phyloP scores from a whole-genome alignment of 768 basidiomycete genomes.

The Dioszegia aurantiaca region DNA sequence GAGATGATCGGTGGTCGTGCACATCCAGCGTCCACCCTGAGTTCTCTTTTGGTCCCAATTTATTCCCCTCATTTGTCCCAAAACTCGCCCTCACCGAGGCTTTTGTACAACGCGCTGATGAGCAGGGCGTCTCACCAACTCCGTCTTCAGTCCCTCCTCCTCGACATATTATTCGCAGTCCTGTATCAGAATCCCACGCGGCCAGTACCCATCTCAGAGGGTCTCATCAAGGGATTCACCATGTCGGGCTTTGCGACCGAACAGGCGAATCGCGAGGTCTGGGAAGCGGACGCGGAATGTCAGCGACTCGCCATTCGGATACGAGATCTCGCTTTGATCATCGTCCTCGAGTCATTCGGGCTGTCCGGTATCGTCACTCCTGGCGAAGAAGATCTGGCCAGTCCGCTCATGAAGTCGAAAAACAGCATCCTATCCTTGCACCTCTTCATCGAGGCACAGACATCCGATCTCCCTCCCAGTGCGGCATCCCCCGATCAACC shows the following conservation, averaged over 20 bases:
- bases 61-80: no score
- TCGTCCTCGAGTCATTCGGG: slow-evolving; percentile 36
- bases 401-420: slow-evolving; percentile 48
- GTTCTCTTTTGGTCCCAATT: no score
- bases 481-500: no score
- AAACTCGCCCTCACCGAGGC: no score
- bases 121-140: slow-evolving; percentile 55
- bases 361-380: slow-evolving; percentile 18
- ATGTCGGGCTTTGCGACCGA: slow-evolving; percentile 39
- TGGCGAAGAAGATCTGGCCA: slow-evolving; percentile 18
- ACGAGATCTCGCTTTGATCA: slow-evolving; percentile 32
- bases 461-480: slow-evolving; percentile 51
- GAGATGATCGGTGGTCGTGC: no score
- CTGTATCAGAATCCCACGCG: slow-evolving; percentile 66
- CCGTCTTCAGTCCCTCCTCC: slow-evolving; percentile 69
- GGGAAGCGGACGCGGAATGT: slow-evolving; percentile 50
- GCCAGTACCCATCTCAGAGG: slow-evolving; percentile 33
- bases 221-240: slow-evolving; percentile 33
- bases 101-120: no score
- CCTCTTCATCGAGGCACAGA: slow-evolving; percentile 57
- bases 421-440: slow-evolving; percentile 57
- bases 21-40: no score
- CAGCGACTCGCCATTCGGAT: slow-evolving; percentile 24
- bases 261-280: slow-evolving; percentile 40
- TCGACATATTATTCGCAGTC: slow-evolving; percentile 85